phyloP scores from a whole-genome alignment of 73 alveolate species.

The Paramecium sonneborni region DNA sequence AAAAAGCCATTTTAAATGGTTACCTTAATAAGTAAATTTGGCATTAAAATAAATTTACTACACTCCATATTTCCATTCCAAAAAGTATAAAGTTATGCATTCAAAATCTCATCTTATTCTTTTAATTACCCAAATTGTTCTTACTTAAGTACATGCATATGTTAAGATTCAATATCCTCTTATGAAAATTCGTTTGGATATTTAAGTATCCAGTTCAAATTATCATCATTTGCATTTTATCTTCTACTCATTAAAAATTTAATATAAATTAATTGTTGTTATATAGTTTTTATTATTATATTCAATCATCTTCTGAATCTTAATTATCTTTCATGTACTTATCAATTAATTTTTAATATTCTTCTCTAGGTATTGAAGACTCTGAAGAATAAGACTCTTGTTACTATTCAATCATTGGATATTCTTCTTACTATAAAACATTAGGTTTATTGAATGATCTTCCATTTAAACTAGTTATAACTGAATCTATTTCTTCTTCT shows the following conservation, averaged over 20 bases:
- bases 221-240: background rate
- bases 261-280: background rate
- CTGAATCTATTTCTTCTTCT: slow-evolving; percentile 40
- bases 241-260: slow-evolving; percentile 21
- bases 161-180: background rate
- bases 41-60: slow-evolving; percentile 29
- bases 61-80: background rate
- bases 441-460: background rate
- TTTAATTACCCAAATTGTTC: slow-evolving; percentile 38
- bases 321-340: slow-evolving; percentile 8
- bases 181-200: background rate
- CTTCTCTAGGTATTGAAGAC: slow-evolving; percentile 26
- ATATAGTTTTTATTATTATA: background rate
- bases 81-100: background rate
- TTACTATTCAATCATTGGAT: background rate
- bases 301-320: slow-evolving; percentile 21
- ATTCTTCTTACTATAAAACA: background rate
- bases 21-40: background rate
- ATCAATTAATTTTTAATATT: background rate
- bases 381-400: slow-evolving; percentile 24
- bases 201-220: slow-evolving; percentile 3
- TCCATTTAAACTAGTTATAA: slow-evolving; percentile 23
- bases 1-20: background rate
- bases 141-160: background rate
- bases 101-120: slow-evolving; percentile 32